Evolutionary conservation across 352 stramenopile species (phyloP).

Genomic region (Halophytophthora batemanensis): DNA sequence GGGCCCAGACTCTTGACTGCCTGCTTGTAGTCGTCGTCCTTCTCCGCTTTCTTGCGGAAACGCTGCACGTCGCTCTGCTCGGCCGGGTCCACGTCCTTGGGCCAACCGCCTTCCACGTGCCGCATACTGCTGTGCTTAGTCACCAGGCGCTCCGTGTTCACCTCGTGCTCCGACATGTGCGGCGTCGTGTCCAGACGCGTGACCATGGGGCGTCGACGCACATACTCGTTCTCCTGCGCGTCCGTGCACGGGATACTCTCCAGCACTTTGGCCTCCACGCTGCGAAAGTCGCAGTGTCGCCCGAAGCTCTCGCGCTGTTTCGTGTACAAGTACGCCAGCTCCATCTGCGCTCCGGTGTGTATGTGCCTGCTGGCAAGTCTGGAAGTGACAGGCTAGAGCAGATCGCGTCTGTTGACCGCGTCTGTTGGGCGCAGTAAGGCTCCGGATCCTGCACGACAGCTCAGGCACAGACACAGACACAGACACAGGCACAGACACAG

Average conservation of each 20-base stretch:
- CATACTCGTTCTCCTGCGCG: conserved; percentile 88
- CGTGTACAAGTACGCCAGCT: conserved; percentile 89
- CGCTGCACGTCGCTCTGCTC: conserved; percentile 95
- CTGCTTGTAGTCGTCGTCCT: conserved; percentile 96
- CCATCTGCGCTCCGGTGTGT: conserved; percentile 49
- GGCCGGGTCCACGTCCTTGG: conserved; percentile 96
- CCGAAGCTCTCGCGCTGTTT: conserved; percentile 93
- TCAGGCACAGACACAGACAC: conserved; percentile 4
- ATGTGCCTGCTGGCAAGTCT: conserved; percentile 7
- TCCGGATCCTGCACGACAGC: not conserved
- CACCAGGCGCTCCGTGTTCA: conserved; percentile 93
- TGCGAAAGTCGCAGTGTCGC: conserved; percentile 89
- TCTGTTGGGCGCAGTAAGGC: conserved; percentile 1
- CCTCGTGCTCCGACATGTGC: conserved; percentile 90
- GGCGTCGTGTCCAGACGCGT: conserved; percentile 87
- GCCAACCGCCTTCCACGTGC: conserved; percentile 95
- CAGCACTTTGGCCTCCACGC: conserved; percentile 88
- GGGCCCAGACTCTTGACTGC: conserved; percentile 92
- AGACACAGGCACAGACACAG: conserved; percentile 5
- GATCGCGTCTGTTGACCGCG: conserved; percentile 30
- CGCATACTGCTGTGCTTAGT: conserved; percentile 93
- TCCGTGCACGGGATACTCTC: conserved; percentile 87
- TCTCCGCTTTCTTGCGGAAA: conserved; percentile 97
- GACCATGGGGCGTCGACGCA: conserved; percentile 85
- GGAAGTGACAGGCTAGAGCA: conserved; percentile 13